Evolutionary conservation across 257 asterid species (phyloP).

Genomic region (Verbena officinalis): DNA sequence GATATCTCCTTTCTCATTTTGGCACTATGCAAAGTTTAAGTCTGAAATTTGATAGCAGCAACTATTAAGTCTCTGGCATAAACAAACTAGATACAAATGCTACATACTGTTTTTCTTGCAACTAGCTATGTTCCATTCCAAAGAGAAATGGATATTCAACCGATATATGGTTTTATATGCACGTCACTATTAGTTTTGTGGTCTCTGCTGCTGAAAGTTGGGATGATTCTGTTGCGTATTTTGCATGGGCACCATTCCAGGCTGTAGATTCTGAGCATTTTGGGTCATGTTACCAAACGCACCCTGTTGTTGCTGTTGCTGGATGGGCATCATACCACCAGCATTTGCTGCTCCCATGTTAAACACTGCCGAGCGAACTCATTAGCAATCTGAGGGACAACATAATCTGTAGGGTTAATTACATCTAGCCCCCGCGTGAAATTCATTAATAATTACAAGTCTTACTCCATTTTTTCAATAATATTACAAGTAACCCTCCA

Average conservation of each 20-base stretch:
- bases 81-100: neutral
- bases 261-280: constrained; percentile 64
- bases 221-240: constrained; percentile 71
- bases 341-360: constrained; percentile 76
- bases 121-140: neutral
- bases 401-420: no score
- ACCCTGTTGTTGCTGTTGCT: constrained; percentile 72
- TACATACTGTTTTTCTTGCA: neutral
- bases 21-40: neutral
- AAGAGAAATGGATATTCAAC: neutral
- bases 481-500: no score
- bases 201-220: constrained; percentile 88
- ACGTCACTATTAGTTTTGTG: constrained; percentile 74
- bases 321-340: constrained; percentile 77
- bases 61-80: neutral
- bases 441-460: no score
- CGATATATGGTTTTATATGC: neutral
- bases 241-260: constrained; percentile 61
- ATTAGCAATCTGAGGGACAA: neutral
- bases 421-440: no score
- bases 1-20: neutral
- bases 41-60: neutral
- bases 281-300: constrained; percentile 82
- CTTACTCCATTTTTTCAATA: no score
- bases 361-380: constrained; percentile 57